phyloP scores from a whole-genome alignment of 495 filamentous ascomycete species.

The Zalerion maritima region DNA sequence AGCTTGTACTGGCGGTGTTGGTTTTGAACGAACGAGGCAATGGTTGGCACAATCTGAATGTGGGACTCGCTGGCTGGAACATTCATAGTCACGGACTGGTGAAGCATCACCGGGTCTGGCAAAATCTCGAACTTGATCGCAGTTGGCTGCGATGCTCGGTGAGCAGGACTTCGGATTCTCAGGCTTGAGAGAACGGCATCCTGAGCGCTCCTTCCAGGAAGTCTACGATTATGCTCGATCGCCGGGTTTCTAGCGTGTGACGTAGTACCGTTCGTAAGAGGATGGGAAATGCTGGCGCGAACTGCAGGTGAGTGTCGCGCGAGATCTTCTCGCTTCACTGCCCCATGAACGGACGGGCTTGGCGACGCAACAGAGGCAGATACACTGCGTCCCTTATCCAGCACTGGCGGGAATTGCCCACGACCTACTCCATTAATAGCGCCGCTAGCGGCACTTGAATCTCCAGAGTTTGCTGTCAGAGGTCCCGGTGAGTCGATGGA shows the following conservation, averaged over 20 bases:
- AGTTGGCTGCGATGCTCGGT: slow-evolving; percentile 31
- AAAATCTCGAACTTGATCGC: slow-evolving; percentile 43
- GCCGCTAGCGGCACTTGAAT: slow-evolving; percentile 14
- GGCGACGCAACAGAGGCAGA: slow-evolving; percentile 32
- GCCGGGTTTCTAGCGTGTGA: too few species aligned
- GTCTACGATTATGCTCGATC: slow-evolving; percentile 10
- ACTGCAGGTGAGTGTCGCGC: slow-evolving; percentile 26
- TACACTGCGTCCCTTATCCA: slow-evolving; percentile 27
- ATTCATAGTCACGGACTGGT: slow-evolving; percentile 54
- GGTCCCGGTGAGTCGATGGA: slow-evolving; percentile 41
- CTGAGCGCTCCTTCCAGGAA: slow-evolving; percentile 10
- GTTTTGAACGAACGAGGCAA: slow-evolving; percentile 36
- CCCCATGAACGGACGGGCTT: slow-evolving; percentile 24
- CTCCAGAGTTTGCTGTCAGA: slow-evolving; percentile 23
- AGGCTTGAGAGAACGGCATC: slow-evolving; percentile 55
- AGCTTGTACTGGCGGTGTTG: slow-evolving; percentile 46
- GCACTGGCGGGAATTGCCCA: slow-evolving; percentile 16
- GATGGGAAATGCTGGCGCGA: slow-evolving; percentile 13
- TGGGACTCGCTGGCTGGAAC: slow-evolving; percentile 47
- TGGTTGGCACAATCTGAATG: slow-evolving; percentile 47
- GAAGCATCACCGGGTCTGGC: slow-evolving; percentile 42
- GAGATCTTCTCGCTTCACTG: slow-evolving; percentile 30
- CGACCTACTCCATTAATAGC: slow-evolving; percentile 15
- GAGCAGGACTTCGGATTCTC: slow-evolving; percentile 47
- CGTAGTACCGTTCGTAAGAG: slow-evolving; percentile 10